Percentiles rank a stretch among this genome's conserved stretches.
phyloP scores from a whole-genome alignment of 441 rosid species.

The Brassica hybrid region DNA sequence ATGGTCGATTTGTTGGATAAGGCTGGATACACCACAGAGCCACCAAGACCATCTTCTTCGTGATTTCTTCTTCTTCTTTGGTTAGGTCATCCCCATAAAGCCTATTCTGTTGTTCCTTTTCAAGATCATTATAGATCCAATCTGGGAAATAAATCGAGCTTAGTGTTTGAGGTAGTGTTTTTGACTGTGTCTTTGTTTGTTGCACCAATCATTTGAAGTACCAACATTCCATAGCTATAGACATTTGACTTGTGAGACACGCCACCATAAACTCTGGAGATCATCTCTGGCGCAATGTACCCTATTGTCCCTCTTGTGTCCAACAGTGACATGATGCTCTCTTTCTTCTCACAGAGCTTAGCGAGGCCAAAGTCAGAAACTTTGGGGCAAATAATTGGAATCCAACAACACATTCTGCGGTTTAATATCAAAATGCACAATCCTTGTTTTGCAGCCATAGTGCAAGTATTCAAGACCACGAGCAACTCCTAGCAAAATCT shows the following conservation, averaged over 20 bases:
- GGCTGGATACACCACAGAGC: conserved; percentile 54
- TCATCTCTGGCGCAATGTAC: conserved; percentile 46
- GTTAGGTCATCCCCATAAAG: conserved; percentile 13
- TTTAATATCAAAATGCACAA: conserved; percentile 66
- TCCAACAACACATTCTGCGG: conserved; percentile 57
- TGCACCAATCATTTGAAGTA: conserved; percentile 47
- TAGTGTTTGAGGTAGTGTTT: background rate
- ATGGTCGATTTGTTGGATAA: conserved; percentile 39
- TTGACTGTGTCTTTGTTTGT: conserved; percentile 22
- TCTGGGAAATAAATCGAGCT: conserved; percentile 40
- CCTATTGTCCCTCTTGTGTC: conserved; percentile 42
- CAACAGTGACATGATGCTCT: conserved; percentile 37
- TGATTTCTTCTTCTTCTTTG: conserved; percentile 40
- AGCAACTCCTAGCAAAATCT: conserved; percentile 23
- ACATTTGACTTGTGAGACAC: conserved; percentile 48
- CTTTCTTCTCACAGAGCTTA: conserved; percentile 36
- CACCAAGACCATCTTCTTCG: conserved; percentile 46
- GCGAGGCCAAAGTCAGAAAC: conserved; percentile 54
- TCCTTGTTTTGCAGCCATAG: conserved; percentile 55
- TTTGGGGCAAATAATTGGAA: conserved; percentile 47
- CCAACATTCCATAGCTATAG: conserved; percentile 45
- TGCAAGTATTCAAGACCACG: conserved; percentile 60
- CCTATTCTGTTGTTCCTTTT: conserved; percentile 5
- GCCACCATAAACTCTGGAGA: conserved; percentile 35
- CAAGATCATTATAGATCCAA: conserved; percentile 38